Evolutionary conservation across 345 rosid genomes (phyloP), one percentile per base, ranked within the genome.

Genomic region (Salix arbutifolia): DNA sequence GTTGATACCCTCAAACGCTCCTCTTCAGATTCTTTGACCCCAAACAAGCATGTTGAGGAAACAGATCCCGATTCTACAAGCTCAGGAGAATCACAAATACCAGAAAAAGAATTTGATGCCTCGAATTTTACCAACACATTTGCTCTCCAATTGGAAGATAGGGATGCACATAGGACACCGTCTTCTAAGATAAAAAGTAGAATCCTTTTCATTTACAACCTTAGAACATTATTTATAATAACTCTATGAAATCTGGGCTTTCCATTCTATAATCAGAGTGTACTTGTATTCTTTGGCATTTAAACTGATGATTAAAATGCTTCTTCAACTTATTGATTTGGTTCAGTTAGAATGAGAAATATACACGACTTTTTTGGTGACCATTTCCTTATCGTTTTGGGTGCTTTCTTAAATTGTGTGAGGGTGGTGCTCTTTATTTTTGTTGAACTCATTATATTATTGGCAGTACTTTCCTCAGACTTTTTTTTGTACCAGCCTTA

Each of bases 131-230:
- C 79, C 56, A 42, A 79, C 25, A 26, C 77, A 44, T 14, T 35
- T 52, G 40, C 58, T 72, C 62, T 76, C 35, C 75, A 70, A 65
- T 77, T 62, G 67, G 72, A 80, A 60, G 74, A 69, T 73, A 70
- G 31, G 50, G 67, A 71, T 44, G 76, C 58, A 65, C 71, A 71
- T 21, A 61, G 18, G 64, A 48, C 50, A 26, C 52, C 73, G 23
- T 84, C 84, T 71, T 62, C 87, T 73, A 72, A 72, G 65, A 71
- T 28, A 35, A 82, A 80, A 89, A 90, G 89, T 86, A 77, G 14
- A 25, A 38, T 75, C 8, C 26, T 65, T 65, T 25, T 64, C 58
- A 72, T 73, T 70, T 61, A 50, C 60, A 10, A 0, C 16, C 23
- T 10, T 12, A 3, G 30, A 26, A 9, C 38, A 4, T 40, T 60